Conservation (phyloP, 1,284 basidiomycete genomes). For the Ganoderma sp. region DNA sequence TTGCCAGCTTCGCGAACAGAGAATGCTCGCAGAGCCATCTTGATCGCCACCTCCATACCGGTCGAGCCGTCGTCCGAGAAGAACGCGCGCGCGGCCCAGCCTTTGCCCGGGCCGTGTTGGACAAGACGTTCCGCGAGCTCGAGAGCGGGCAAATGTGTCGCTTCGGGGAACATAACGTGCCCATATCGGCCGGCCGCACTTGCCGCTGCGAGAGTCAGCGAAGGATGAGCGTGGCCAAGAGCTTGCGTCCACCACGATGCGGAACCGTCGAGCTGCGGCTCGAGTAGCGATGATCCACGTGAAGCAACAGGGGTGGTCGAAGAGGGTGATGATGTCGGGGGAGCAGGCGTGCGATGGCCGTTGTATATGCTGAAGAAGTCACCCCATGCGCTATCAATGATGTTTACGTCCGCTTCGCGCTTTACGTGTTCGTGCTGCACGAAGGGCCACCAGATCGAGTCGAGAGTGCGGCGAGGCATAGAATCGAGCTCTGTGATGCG, state of each 20-base stretch:
- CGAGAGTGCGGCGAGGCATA: slow-evolving; percentile 80
- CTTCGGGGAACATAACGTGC: slow-evolving; percentile 95
- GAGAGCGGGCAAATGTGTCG: slow-evolving; percentile 86
- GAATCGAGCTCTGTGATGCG: slow-evolving; percentile 75
- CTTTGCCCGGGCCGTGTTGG: slow-evolving; percentile 74
- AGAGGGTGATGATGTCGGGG: slow-evolving; percentile 23
- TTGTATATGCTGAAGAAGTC: slow-evolving; percentile 85
- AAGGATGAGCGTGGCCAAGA: slow-evolving; percentile 82
- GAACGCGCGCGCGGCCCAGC: slow-evolving; percentile 92
- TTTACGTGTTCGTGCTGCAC: slow-evolving; percentile 87
- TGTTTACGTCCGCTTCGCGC: slow-evolving; percentile 76
- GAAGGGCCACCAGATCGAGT: slow-evolving; percentile 96
- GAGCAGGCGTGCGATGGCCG: slow-evolving; percentile 35
- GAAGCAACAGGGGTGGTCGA: slow-evolving; percentile 9
- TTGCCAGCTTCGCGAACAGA: slow-evolving; percentile 52
- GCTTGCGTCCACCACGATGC: slow-evolving; percentile 99
- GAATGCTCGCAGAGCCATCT: slow-evolving; percentile 91
- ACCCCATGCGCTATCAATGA: slow-evolving; percentile 90
- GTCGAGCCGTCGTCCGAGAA: slow-evolving; percentile 96
- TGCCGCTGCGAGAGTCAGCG: slow-evolving; percentile 86
- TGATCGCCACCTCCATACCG: slow-evolving; percentile 94
- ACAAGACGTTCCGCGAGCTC: slow-evolving; percentile 76
- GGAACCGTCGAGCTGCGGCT: slow-evolving; percentile 86
- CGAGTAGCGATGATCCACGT: slow-evolving; percentile 52
- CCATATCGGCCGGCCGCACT: slow-evolving; percentile 92